phyloP scores from a whole-genome alignment of 371 early-diverging fungal genomes.

The Mortierella sp. region DNA sequence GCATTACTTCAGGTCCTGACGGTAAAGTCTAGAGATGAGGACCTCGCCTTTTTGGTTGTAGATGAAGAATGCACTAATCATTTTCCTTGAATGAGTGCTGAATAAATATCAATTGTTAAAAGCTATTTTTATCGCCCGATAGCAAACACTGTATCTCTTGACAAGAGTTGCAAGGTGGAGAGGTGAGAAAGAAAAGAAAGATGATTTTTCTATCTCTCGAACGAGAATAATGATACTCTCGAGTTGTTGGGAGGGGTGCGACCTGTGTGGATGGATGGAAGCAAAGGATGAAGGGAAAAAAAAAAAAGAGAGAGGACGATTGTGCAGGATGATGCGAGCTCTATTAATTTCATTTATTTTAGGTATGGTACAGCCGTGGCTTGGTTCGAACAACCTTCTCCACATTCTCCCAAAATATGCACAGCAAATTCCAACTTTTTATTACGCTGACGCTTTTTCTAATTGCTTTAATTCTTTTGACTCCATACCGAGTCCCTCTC shows the following conservation, averaged over 20 bases:
- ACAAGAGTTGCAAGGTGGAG: too few relatives aligned
- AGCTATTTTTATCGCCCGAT: too few relatives aligned
- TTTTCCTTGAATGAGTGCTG: conserved; percentile 30
- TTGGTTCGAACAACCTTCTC: conserved; percentile 2
- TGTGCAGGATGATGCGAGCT: conserved; percentile 5
- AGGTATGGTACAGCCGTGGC: neutral
- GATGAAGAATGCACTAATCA: conserved; percentile 94
- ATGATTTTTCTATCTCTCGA: too few relatives aligned
- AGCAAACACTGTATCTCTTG: too few relatives aligned
- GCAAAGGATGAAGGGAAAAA: neutral
- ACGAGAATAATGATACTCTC: too few relatives aligned
- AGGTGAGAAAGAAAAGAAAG: too few relatives aligned
- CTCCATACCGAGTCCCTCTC: neutral
- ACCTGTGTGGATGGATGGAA: neutral
- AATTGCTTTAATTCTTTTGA: neutral
- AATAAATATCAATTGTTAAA: too few relatives aligned
- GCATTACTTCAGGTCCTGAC: conserved; percentile 92
- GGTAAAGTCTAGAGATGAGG: conserved; percentile 95
- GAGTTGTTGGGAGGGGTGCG: too few relatives aligned
- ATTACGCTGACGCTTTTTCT: neutral
- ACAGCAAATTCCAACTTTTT: neutral
- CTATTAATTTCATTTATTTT: neutral
- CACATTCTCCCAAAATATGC: neutral
- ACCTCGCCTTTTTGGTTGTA: conserved; percentile 98
- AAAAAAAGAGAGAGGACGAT: neutral